Percentiles rank a stretch among this genome's conserved stretches.
Evolutionary conservation across 2,329 filamentous ascomycete genomes (phyloP).

Genomic region (Akanthomyces lecanii): DNA sequence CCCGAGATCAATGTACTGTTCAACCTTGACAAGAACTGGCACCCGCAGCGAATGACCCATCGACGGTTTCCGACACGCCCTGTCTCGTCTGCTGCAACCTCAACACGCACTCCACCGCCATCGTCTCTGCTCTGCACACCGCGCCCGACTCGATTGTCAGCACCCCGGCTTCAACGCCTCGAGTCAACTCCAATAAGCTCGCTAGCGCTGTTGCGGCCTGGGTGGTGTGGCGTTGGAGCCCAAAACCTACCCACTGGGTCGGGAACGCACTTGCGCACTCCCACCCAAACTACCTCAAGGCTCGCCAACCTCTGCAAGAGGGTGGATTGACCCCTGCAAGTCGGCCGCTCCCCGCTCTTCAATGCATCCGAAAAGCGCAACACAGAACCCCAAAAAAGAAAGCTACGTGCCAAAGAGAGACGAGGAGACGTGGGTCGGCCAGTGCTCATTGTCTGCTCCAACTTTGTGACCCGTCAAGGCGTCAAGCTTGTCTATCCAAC

Average conservation of each 20-base stretch:
- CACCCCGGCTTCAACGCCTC: constrained; percentile 1
- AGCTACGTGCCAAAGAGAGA: constrained; percentile 16
- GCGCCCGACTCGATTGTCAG: constrained; percentile 11
- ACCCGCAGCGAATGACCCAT: neutral
- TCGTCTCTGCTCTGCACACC: constrained; percentile 1
- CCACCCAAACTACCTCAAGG: neutral
- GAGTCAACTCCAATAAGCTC: constrained; percentile 9
- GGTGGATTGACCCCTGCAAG: constrained; percentile 13
- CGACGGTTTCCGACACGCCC: neutral
- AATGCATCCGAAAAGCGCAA: constrained; percentile 17
- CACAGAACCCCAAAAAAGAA: constrained; percentile 17
- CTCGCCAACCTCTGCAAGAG: neutral
- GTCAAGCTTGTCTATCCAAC: neutral
- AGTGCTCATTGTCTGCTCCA: neutral
- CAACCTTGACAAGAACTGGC: neutral
- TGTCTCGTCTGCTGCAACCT: constrained; percentile 1
- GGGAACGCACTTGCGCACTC: constrained; percentile 10
- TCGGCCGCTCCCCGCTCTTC: constrained; percentile 12
- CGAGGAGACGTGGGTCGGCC: constrained; percentile 15
- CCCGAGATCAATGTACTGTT: neutral
- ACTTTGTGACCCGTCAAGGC: constrained; percentile 1
- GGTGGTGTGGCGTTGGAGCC: constrained; percentile 13
- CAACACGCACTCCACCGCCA: constrained; percentile 4
- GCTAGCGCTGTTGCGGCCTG: constrained; percentile 8
- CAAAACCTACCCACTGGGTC: constrained; percentile 16